Conservation (phyloP, 2,329 filamentous ascomycete genomes). For the Alternaria sp. region DNA sequence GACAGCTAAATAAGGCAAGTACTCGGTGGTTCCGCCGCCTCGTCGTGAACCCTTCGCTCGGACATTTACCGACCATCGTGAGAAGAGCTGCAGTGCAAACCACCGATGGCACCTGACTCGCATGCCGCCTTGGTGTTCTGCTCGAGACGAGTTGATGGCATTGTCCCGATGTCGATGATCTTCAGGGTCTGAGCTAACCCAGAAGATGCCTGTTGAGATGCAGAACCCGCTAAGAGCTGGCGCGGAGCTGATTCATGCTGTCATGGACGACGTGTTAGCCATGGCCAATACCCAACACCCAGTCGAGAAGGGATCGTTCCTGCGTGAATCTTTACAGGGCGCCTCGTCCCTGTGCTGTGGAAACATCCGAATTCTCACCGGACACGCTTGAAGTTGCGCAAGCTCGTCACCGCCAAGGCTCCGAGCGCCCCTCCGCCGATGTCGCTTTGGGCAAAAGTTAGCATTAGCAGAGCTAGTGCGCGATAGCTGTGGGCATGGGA, state of each 20-base stretch:
- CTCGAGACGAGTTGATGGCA: neutral
- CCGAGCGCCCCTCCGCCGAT: neutral
- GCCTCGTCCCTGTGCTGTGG: neutral
- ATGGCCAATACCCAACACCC: neutral
- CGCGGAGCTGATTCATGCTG: conserved; percentile 2
- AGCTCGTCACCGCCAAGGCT: neutral
- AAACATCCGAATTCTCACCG: neutral
- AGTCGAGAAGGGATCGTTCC: neutral
- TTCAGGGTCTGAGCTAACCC: conserved; percentile 12
- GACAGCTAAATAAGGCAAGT: conserved; percentile 20
- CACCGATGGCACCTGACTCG: neutral
- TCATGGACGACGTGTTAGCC: neutral
- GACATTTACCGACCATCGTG: conserved; percentile 6
- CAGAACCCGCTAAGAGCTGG: conserved; percentile 1
- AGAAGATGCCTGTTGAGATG: conserved; percentile 1
- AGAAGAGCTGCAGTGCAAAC: neutral
- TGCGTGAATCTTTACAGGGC: neutral
- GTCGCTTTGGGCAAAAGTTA: neutral
- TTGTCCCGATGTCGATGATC: conserved; percentile 7
- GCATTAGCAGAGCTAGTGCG: neutral
- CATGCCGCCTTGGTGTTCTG: neutral
- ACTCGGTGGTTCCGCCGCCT: conserved; percentile 24
- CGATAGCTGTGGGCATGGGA: neutral
- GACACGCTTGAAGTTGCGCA: neutral
- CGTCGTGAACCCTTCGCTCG: neutral